A percentile compares a stretch with the other conserved stretches of the same genome.
Evolutionary conservation across 441 rosid genomes (phyloP).

Genomic region (Isatis lusitanica): DNA sequence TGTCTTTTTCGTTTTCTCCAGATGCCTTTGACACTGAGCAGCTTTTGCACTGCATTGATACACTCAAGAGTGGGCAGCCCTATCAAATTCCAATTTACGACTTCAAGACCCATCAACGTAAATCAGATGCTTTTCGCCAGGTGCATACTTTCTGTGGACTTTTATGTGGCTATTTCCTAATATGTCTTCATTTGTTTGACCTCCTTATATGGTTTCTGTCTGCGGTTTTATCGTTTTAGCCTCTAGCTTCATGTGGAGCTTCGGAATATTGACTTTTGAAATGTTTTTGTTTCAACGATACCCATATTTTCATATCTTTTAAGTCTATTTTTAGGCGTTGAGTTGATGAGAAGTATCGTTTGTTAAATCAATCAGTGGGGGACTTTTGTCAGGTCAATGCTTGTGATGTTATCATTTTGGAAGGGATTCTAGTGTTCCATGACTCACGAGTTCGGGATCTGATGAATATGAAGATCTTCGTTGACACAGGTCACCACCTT

Average conservation of each 20-base stretch:
- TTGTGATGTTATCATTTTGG: constrained; percentile 94
- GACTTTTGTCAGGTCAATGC: constrained; percentile 74
- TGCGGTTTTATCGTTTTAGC: background rate
- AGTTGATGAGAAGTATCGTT: background rate
- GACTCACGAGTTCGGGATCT: constrained; percentile 82
- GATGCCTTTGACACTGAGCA: constrained; percentile 98
- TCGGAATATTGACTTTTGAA: constrained; percentile 8
- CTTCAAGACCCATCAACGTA: constrained; percentile 81
- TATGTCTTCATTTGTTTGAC: background rate
- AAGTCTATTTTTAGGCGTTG: background rate
- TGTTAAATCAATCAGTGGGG: constrained; percentile 15
- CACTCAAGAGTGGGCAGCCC: constrained; percentile 69
- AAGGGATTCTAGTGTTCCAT: constrained; percentile 94
- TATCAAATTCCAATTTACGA: constrained; percentile 92
- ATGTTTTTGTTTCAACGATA: constrained; percentile 4
- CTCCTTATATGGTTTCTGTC: background rate
- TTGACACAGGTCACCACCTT: constrained; percentile 74
- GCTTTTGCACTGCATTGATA: constrained; percentile 76
- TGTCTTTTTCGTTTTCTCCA: constrained; percentile 26
- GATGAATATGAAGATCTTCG: constrained; percentile 96
- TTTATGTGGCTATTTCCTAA: background rate
- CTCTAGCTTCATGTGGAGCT: background rate
- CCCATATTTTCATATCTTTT: background rate
- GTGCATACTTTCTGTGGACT: constrained; percentile 38
- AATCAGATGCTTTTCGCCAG: constrained; percentile 89